These are phyloP conservation scores for Solanum hybrid DNA, from an alignment of 305 asterid species.

Conservation along the genomic window DNA sequence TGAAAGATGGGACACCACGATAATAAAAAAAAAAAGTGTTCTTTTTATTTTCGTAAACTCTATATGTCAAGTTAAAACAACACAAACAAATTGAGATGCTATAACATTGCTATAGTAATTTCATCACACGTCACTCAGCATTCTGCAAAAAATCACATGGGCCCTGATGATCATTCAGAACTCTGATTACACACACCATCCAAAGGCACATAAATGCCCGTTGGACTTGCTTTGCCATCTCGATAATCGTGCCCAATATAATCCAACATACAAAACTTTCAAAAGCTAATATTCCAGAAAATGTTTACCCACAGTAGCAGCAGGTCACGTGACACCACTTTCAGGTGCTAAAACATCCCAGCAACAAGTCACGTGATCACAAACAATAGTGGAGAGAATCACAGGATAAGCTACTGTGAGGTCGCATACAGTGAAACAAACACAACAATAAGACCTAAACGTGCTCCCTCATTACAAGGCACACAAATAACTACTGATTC, in stretches of 20 bases:
- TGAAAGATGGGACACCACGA: too few relatives aligned
- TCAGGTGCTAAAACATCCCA: background rate
- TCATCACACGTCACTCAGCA: slow-evolving; percentile 12
- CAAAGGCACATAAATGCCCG: background rate
- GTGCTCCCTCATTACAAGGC: background rate
- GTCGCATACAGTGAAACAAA: background rate
- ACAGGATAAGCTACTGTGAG: background rate
- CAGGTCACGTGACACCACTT: background rate
- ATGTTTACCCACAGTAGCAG: background rate
- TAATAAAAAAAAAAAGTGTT: too few relatives aligned
- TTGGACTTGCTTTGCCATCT: background rate
- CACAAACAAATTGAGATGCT: background rate
- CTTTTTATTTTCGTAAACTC: too few relatives aligned
- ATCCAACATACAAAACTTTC: slow-evolving; percentile 12
- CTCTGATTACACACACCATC: background rate
- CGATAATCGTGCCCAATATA: slow-evolving; percentile 3
- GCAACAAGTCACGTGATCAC: background rate
- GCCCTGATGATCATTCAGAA: background rate
- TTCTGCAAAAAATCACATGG: slow-evolving; percentile 14
- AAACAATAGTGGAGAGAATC: background rate
- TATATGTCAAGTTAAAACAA: too few relatives aligned
- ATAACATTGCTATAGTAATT: background rate
- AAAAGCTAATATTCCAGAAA: background rate
- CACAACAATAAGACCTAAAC: background rate
- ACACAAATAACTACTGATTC: background rate